Conservation (phyloP, 1,139 yeast species). For the Pichia sp. region DNA sequence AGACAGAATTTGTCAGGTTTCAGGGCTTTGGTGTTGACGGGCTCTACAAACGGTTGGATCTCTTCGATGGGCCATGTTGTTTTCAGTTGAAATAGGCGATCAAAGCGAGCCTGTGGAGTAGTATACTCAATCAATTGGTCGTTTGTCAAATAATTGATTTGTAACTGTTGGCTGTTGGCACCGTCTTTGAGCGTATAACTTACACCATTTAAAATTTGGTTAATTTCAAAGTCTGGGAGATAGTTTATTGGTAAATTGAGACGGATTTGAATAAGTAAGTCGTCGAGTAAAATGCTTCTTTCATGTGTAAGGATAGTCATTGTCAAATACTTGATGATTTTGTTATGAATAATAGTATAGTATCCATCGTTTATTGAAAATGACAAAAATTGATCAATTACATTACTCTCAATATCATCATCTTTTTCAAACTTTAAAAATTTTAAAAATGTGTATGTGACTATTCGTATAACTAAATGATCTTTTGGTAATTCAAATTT, state of each 20-base stretch:
- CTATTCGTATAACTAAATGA: constrained; percentile 5
- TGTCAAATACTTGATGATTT: constrained; percentile 38
- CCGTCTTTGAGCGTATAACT: constrained; percentile 27
- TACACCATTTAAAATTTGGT: constrained; percentile 15
- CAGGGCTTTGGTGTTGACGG: constrained; percentile 47
- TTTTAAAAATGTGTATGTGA: constrained; percentile 1
- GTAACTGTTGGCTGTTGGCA: neutral
- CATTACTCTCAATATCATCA: neutral
- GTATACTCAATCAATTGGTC: constrained; percentile 23
- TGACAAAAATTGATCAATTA: constrained; percentile 20
- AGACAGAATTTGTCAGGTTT: constrained; percentile 66
- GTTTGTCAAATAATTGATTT: constrained; percentile 3
- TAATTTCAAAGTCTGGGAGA: constrained; percentile 33
- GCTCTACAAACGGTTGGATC: constrained; percentile 60
- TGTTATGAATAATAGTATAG: constrained; percentile 15
- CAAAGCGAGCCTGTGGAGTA: constrained; percentile 52
- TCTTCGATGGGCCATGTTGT: constrained; percentile 68
- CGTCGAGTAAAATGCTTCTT: constrained; percentile 30
- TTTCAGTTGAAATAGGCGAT: constrained; percentile 54
- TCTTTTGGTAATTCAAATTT: neutral
- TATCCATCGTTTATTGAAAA: neutral
- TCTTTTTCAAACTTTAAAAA: neutral
- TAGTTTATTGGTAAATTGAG: constrained; percentile 47
- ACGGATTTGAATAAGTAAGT: constrained; percentile 59
- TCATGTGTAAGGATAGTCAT: constrained; percentile 4